phyloP scores from a whole-genome alignment of 1,284 basidiomycete species.

The Ustilago esculenta region DNA sequence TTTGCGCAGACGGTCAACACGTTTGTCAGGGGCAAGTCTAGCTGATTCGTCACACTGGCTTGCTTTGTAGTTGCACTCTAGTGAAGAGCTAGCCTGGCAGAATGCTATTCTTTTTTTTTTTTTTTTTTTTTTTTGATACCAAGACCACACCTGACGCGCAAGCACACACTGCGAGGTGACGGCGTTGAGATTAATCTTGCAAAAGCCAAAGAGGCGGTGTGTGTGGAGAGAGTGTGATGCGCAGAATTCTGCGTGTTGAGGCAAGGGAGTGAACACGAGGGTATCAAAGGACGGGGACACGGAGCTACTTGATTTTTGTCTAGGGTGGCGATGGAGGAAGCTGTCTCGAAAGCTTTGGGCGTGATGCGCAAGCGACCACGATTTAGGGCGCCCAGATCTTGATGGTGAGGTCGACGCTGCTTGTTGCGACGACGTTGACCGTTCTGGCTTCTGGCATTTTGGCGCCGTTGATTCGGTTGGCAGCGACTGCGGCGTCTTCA shows the following conservation, averaged over 20 bases:
- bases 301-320: no score
- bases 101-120: no score
- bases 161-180: no score
- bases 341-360: no score
- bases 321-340: no score
- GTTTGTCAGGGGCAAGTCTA: constrained; percentile 48
- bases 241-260: background rate
- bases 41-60: no score
- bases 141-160: no score
- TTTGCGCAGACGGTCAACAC: constrained; percentile 51
- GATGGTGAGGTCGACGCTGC: constrained; percentile 58
- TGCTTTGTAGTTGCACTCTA: no score
- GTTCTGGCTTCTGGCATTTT: constrained; percentile 33
- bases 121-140: constrained; percentile 8
- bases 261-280: constrained; percentile 12
- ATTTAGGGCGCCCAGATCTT: constrained; percentile 64
- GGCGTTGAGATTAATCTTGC: background rate
- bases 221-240: background rate
- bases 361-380: no score
- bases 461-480: background rate
- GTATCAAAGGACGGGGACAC: constrained; percentile 15
- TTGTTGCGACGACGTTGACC: constrained; percentile 65
- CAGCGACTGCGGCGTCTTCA: constrained; percentile 22
- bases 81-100: no score
- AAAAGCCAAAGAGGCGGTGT: background rate